Conservation (phyloP, 805 yeast species). For the Ogataea polymorpha region DNA sequence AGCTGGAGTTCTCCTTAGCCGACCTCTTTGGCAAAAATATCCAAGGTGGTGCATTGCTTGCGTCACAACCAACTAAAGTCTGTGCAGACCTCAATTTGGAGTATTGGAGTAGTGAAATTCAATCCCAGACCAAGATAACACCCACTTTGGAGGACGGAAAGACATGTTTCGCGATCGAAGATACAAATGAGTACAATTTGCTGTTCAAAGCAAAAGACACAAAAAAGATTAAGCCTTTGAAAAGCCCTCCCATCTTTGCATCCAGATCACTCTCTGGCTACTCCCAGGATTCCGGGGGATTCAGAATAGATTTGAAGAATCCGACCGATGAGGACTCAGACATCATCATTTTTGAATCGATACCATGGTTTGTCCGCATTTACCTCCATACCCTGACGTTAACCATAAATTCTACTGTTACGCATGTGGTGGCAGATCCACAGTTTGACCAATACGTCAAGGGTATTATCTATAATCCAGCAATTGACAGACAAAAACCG, state of each 20-base stretch:
- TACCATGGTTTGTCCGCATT: conserved; percentile 91
- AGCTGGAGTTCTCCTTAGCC: conserved; percentile 49
- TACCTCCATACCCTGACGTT: conserved; percentile 68
- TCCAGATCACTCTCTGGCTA: conserved; percentile 88
- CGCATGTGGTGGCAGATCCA: conserved; percentile 23
- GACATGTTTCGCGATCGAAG: conserved; percentile 25
- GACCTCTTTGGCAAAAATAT: conserved; percentile 70
- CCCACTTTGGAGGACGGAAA: conserved; percentile 5
- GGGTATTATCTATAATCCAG: conserved; percentile 65
- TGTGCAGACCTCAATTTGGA: conserved; percentile 40
- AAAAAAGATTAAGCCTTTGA: conserved; percentile 36
- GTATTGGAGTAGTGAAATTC: conserved; percentile 40
- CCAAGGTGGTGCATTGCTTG: conserved; percentile 61
- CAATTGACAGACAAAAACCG: conserved; percentile 76
- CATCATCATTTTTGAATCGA: conserved; percentile 68
- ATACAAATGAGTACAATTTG: conserved; percentile 34
- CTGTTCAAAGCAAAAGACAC: conserved; percentile 45
- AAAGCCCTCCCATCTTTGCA: conserved; percentile 61
- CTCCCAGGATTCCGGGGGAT: conserved; percentile 88
- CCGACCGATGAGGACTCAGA: conserved; percentile 47
- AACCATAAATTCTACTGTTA: conserved; percentile 24
- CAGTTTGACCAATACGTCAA: conserved; percentile 40
- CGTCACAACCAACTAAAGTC: conserved; percentile 40
- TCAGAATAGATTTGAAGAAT: conserved; percentile 75
- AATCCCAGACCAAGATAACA: conserved; percentile 6